Evolutionary conservation across 352 stramenopile species (phyloP), one percentile per base, ranked within the genome.

Genomic region (Phytophthora cryptogea): DNA sequence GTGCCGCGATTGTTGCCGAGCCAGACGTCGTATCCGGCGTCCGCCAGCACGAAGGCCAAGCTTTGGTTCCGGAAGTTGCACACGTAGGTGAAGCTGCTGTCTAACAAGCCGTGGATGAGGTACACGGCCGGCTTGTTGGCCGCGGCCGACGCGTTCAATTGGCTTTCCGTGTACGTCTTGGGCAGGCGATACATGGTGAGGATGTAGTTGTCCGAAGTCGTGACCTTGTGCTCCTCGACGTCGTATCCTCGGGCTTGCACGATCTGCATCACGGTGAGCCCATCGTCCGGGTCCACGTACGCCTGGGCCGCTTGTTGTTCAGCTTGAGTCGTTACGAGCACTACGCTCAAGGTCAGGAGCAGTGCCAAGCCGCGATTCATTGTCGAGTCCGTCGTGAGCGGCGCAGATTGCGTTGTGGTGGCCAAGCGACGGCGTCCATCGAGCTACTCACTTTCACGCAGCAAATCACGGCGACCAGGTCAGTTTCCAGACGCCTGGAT

Each of bases 1-100:
- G 76, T 83, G 44, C 78, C 78, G 49, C 78, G 78, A 54, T 88
- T 88, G 63, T 88, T 88, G 56, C 78, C 78, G 26, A 88, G 72
- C 78, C 78, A 88, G 46, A 88, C 78, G 41, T 88, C 78, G 48
- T 85, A 88, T 8, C 76, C 78, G 1, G 76, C 78, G 33, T 88
- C 78, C 0, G 76, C 76, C 27, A 88, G 56, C 23, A 88, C 16
- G 57, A 79, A 88, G 7, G 76, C 78, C 33, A 88, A 70, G 37
- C 76, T 86, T 45, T 88, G 78, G 23, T 69, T 81, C 26, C 74
- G 68, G 68, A 67, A 88, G 63, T 88, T 88, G 57, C 70, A 66
- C 14, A 86, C 74, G 44, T 63, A 88, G 33, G 78, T 88, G 62
- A 71, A 88, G 58, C 71, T 83, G 63, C 71, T 83, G 63, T 86